Base-by-base conservation (phyloP, 257 asterid genomes). In the Jaltomata sinuosa region DNA sequence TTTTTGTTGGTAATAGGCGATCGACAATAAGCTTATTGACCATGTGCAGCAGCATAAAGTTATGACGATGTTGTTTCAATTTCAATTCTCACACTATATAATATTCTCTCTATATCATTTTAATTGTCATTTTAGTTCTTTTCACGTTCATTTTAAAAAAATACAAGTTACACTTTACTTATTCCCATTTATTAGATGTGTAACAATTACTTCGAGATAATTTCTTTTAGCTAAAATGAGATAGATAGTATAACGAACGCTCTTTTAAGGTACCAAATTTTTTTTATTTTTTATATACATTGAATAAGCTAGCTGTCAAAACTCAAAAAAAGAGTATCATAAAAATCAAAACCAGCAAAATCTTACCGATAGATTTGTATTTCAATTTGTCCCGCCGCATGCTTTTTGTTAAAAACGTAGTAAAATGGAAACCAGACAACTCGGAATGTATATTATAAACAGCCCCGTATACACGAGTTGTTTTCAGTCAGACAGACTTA, bases 241-340 rank as follows among this genome's bases (percentile, higher is more conserved):
- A 25, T 0, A 1, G 1, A 59, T 6, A 11, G 5, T 5, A 71
- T 40, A 27, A 74, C 7, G 15, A 65, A 18, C 6, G 1, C 25
- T 42, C 67, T 0, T 59, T 38, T 29, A 11, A 32, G 34, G 12
- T 19, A 34, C 65, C 72, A 31, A 52, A 79, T 19, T 40, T 14
- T 59, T 32, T 15, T 18, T 38, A 4, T 8, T 10, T 2, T 2
- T 27, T 77, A 53, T 79, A 69, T 59, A 62, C 38, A 83, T 54
- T 32, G 47, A 54, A 36, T 36, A 79, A 52, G 5, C 83, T 64
- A 72, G 85, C 82, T 89, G 85, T 85, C 85, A 81, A 40, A 71
- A 8, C 19, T 1, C 19, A n/a, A 16, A 59, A 16, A 59, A 3
- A 18, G 14, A 7, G 47, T 49, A 57, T 57, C 40, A 78, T 25